phyloP scores from a whole-genome alignment of 2,329 filamentous ascomycete species.

The Talaromyces sp. region DNA sequence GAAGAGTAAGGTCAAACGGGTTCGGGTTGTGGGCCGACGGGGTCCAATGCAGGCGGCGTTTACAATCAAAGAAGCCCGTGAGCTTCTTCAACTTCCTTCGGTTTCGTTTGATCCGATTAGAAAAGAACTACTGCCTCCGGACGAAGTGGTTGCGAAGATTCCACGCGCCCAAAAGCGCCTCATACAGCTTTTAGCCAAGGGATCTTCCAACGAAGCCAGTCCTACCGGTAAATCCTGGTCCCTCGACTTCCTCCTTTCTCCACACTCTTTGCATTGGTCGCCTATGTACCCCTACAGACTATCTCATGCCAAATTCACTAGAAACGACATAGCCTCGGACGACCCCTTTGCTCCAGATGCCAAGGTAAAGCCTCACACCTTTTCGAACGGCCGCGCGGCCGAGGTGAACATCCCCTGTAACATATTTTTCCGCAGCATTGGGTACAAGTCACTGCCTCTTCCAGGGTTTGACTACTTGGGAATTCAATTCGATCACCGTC shows the following conservation, averaged over 20 bases:
- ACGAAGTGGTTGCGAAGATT: conserved; percentile 59
- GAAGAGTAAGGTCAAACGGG: conserved; percentile 68
- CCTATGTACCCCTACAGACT: conserved; percentile 47
- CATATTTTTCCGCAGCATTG: conserved; percentile 86
- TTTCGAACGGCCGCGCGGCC: conserved; percentile 45
- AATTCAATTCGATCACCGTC: conserved; percentile 69
- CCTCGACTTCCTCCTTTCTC: conserved; percentile 78
- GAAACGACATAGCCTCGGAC: conserved; percentile 47
- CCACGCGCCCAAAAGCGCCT: conserved; percentile 71
- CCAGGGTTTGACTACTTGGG: conserved; percentile 67
- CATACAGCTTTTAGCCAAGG: conserved; percentile 75
- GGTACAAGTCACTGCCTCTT: conserved; percentile 78
- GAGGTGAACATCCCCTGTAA: conserved; percentile 56
- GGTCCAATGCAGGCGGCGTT: conserved; percentile 92
- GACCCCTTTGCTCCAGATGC: conserved; percentile 49
- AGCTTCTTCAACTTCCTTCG: conserved; percentile 70
- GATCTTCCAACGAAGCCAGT: conserved; percentile 51
- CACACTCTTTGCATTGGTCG: conserved; percentile 59
- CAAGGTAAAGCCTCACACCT: conserved; percentile 41
- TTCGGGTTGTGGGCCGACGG: conserved; percentile 82
- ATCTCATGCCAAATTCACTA: conserved; percentile 61
- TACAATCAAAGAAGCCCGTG: conserved; percentile 89
- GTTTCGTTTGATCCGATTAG: conserved; percentile 70
- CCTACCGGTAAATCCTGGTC: conserved; percentile 67
- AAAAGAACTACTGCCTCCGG: conserved; percentile 58